Conservation (phyloP, 495 filamentous ascomycete genomes). For the Penicillium bialowiezense region DNA sequence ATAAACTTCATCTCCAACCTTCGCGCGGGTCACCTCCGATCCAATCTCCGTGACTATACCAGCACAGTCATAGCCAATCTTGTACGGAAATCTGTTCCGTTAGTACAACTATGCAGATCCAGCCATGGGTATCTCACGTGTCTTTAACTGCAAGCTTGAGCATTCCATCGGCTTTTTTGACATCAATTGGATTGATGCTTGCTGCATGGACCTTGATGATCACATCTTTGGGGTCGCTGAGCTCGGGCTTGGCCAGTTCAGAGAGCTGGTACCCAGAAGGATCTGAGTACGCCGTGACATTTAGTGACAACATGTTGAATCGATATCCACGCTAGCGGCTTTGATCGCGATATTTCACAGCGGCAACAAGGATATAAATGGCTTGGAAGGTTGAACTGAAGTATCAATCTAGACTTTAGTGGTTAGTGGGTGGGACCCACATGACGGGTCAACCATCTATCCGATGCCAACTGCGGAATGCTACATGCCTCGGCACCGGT, state of each 20-base stretch:
- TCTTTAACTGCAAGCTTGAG: slow-evolving; percentile 26
- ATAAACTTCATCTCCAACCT: slow-evolving; percentile 49
- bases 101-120: background rate
- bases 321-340: background rate
- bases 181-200: slow-evolving; percentile 46
- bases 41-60: slow-evolving; percentile 47
- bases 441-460: background rate
- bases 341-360: background rate
- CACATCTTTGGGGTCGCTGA: slow-evolving; percentile 40
- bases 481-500: background rate
- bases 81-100: slow-evolving; percentile 30
- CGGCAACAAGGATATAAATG: background rate
- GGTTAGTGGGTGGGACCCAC: no score
- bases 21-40: slow-evolving; percentile 33
- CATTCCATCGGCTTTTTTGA: slow-evolving; percentile 35
- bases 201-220: slow-evolving; percentile 49
- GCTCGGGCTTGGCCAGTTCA: slow-evolving; percentile 38
- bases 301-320: slow-evolving; percentile 42
- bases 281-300: slow-evolving; percentile 32
- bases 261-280: slow-evolving; percentile 40
- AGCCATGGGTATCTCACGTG: slow-evolving; percentile 2
- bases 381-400: background rate
- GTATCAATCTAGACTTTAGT: no score
- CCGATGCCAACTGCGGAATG: background rate
- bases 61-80: slow-evolving; percentile 40